These are phyloP conservation scores for Solanum dulcamara DNA, from an alignment of 257 asterid genomes.

Conservation along the genomic window DNA sequence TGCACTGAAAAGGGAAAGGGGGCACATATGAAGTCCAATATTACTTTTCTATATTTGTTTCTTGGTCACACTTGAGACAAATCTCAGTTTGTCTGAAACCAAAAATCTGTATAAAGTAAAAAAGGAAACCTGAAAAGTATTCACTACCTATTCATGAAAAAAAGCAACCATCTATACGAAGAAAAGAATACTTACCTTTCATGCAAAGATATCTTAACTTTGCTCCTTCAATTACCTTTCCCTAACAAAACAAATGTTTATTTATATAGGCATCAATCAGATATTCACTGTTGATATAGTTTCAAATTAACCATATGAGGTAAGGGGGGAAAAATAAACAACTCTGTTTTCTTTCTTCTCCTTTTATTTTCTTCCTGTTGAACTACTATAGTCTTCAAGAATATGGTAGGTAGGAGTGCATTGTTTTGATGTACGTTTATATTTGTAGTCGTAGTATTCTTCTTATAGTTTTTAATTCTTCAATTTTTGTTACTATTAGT, in stretches of 20 bases:
- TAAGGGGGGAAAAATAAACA: background rate
- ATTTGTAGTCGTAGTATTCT: background rate
- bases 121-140: background rate
- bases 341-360: background rate
- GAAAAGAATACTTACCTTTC: slow-evolving; percentile 41
- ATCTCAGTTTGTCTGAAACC: background rate
- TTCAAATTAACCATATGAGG: slow-evolving; percentile 40
- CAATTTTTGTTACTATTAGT: background rate
- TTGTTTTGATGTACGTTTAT: background rate
- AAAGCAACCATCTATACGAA: slow-evolving; percentile 12
- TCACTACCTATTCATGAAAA: background rate
- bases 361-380: too few relatives aligned
- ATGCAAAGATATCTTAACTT: slow-evolving; percentile 43
- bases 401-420: background rate
- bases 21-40: background rate
- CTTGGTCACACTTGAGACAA: background rate
- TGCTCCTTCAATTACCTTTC: slow-evolving; percentile 9
- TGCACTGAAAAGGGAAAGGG: background rate
- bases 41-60: background rate
- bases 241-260: slow-evolving; percentile 9
- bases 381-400: background rate
- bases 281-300: slow-evolving; percentile 1
- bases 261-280: slow-evolving; percentile 5
- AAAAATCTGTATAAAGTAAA: background rate
- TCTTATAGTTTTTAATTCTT: too few relatives aligned